These are phyloP conservation scores for Logfia minima DNA, from an alignment of 129 eudicot genomes.

Conservation along the genomic window DNA sequence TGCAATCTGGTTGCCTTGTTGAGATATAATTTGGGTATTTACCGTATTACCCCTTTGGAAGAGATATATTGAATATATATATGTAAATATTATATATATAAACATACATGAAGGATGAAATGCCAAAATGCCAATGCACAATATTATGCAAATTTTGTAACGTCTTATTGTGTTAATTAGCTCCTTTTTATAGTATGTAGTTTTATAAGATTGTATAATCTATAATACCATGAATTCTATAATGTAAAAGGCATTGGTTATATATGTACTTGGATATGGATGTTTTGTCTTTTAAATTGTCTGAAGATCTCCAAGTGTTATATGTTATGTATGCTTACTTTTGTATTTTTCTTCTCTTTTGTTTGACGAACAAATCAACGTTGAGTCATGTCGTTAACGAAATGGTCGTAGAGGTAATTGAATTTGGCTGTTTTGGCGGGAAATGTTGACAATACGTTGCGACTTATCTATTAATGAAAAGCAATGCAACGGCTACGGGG, in stretches of 20 bases:
- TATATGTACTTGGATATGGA: not conserved
- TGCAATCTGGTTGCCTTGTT: constrained; percentile 76
- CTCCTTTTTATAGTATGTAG: not conserved
- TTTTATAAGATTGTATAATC: not conserved
- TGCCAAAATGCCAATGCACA: constrained; percentile 1
- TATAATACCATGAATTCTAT: not conserved
- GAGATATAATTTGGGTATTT: constrained; percentile 44
- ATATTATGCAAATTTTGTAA: constrained; percentile 33
- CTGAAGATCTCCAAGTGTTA: not conserved
- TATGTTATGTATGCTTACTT: not conserved
- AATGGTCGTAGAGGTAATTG: not conserved
- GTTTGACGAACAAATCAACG: not conserved
- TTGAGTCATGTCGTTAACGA: not conserved
- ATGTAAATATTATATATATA: not conserved
- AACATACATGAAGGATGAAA: not conserved
- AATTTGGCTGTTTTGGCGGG: not conserved
- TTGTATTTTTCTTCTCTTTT: not conserved
- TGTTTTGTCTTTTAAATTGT: not conserved
- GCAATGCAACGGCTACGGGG: not conserved
- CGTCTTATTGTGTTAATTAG: constrained; percentile 28
- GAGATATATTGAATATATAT: not conserved
- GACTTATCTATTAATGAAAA: not conserved
- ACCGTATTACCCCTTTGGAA: not conserved
- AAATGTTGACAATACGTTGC: not conserved
- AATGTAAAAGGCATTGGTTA: not conserved